phyloP scores from a whole-genome alignment of 2,329 filamentous ascomycete species.

The Domatiomyces globalis region DNA sequence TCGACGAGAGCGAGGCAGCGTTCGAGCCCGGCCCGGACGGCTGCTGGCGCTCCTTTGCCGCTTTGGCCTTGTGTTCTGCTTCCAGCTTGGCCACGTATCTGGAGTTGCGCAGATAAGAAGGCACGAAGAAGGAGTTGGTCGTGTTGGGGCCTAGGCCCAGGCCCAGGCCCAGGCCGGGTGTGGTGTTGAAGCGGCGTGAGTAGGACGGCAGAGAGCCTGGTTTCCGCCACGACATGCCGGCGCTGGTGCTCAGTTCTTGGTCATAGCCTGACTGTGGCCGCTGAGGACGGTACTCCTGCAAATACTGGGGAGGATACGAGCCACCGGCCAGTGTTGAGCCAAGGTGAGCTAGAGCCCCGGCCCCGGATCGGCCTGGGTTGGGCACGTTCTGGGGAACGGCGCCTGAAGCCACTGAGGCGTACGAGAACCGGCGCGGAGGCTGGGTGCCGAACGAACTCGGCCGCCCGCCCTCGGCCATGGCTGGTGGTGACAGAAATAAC shows the following conservation, averaged over 20 bases:
- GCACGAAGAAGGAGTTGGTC: conserved; percentile 54
- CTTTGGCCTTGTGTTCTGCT: conserved; percentile 51
- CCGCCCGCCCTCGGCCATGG: not conserved
- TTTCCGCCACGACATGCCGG: conserved; percentile 31
- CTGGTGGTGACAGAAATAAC: not conserved
- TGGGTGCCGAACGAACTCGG: not conserved
- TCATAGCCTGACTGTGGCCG: conserved; percentile 30
- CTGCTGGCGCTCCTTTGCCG: conserved; percentile 38
- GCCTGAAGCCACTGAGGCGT: conserved; percentile 47
- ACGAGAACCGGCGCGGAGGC: conserved; percentile 37
- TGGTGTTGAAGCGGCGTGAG: conserved; percentile 33
- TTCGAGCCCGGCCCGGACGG: conserved; percentile 29
- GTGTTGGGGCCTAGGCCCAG: conserved; percentile 16
- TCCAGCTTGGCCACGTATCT: conserved; percentile 64
- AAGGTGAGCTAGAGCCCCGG: conserved; percentile 19
- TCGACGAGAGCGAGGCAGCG: conserved; percentile 37
- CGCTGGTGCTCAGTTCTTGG: conserved; percentile 35
- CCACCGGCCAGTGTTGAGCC: conserved; percentile 21
- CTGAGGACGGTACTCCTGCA: conserved; percentile 21
- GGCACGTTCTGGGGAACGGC: conserved; percentile 29
- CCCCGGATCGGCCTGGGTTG: conserved; percentile 27
- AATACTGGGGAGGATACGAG: conserved; percentile 25
- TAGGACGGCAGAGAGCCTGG: conserved; percentile 31
- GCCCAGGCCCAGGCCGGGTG: conserved; percentile 16
- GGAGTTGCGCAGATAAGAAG: conserved; percentile 68